Evolutionary conservation across 805 yeast genomes (phyloP).

Genomic region (Geotrichum ghanense): DNA sequence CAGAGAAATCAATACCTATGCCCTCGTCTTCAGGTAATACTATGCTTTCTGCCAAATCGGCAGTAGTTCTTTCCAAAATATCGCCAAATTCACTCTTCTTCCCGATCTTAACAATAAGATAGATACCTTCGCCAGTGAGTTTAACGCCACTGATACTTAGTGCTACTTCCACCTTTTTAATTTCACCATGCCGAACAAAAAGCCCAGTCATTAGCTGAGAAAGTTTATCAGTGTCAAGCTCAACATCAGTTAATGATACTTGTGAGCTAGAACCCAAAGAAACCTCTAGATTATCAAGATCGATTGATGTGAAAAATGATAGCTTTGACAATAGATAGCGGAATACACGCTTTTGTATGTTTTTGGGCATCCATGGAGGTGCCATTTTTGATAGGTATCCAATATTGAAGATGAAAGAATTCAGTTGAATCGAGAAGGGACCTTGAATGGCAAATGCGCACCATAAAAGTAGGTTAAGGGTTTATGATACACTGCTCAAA

Average conservation of each 20-base stretch:
- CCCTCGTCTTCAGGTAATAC: slow-evolving; percentile 20
- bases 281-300: slow-evolving; percentile 71
- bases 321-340: slow-evolving; percentile 73
- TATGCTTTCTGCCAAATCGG: slow-evolving; percentile 56
- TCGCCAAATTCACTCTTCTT: slow-evolving; percentile 24
- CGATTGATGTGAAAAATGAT: slow-evolving; percentile 70
- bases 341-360: slow-evolving; percentile 69
- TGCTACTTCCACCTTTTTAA: slow-evolving; percentile 42
- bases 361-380: slow-evolving; percentile 65
- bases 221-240: slow-evolving; percentile 61
- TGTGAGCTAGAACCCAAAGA: slow-evolving; percentile 44
- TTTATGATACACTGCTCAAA: too few species aligned
- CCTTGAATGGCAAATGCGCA: too few species aligned
- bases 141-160: slow-evolving; percentile 61
- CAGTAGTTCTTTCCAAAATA: slow-evolving; percentile 60
- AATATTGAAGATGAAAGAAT: too few species aligned
- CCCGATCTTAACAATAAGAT: slow-evolving; percentile 34
- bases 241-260: slow-evolving; percentile 40
- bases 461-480: too few species aligned
- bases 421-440: too few species aligned
- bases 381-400: slow-evolving; percentile 11
- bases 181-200: slow-evolving; percentile 47
- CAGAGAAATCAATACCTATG: slow-evolving; percentile 15
- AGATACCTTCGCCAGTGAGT: slow-evolving; percentile 45
- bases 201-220: slow-evolving; percentile 41